A percentile compares a stretch with the other conserved stretches of the same genome.
Evolutionary conservation across 345 rosid genomes (phyloP).

Genomic region (Brassica rapa): DNA sequence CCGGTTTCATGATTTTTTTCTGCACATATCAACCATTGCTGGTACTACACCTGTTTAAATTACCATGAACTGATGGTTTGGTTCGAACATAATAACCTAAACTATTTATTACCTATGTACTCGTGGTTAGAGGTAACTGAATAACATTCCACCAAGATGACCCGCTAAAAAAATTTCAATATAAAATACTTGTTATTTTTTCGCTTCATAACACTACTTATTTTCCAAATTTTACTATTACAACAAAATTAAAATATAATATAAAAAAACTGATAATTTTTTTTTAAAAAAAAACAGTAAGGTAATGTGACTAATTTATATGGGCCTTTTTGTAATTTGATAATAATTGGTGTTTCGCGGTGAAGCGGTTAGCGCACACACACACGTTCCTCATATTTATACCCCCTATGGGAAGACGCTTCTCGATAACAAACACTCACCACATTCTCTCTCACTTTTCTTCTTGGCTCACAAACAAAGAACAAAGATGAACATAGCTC

Average conservation of each 20-base stretch:
- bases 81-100: too few relatives aligned
- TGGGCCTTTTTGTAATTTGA: neutral
- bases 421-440: conserved; percentile 1
- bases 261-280: neutral
- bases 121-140: too few relatives aligned
- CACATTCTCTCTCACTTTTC: conserved; percentile 26
- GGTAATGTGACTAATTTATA: neutral
- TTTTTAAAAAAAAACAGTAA: neutral
- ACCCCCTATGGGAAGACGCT: neutral
- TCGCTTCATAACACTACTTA: neutral
- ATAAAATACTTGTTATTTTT: too few relatives aligned
- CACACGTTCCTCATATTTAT: conserved; percentile 12
- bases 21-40: neutral
- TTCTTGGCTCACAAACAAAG: neutral
- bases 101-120: too few relatives aligned
- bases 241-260: neutral
- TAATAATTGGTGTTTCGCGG: conserved; percentile 10
- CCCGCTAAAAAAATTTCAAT: too few relatives aligned
- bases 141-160: too few relatives aligned
- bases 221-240: neutral
- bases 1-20: neutral
- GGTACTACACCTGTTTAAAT: too few relatives aligned
- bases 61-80: too few relatives aligned
- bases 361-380: conserved; percentile 23
- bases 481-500: conserved; percentile 56